Evolutionary conservation across 495 filamentous ascomycete species (phyloP).

Genomic region (Niebla homalea): DNA sequence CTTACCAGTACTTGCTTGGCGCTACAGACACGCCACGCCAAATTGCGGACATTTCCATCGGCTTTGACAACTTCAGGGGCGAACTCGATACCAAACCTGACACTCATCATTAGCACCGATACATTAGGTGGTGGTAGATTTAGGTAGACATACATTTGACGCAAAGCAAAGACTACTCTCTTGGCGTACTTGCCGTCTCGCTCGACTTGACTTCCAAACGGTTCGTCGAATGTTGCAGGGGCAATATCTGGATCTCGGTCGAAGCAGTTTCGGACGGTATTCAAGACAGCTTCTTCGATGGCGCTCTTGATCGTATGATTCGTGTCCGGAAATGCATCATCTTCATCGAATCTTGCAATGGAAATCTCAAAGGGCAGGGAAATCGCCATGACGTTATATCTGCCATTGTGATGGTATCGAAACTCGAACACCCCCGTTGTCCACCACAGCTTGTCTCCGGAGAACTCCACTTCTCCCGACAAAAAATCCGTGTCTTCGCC

Average conservation of each 20-base stretch:
- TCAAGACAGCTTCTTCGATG: slow-evolving; percentile 65
- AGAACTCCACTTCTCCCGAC: slow-evolving; percentile 72
- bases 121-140: background rate
- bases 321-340: slow-evolving; percentile 38
- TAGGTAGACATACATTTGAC: slow-evolving; percentile 54
- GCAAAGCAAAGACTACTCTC: slow-evolving; percentile 82
- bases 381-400: slow-evolving; percentile 92
- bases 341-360: slow-evolving; percentile 60
- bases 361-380: slow-evolving; percentile 86
- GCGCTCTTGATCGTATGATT: slow-evolving; percentile 38
- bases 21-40: slow-evolving; percentile 91
- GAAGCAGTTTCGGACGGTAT: slow-evolving; percentile 79
- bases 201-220: slow-evolving; percentile 70
- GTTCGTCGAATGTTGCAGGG: slow-evolving; percentile 63
- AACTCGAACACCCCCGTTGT: slow-evolving; percentile 91
- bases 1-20: slow-evolving; percentile 88
- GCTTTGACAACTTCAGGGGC: slow-evolving; percentile 84
- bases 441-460: slow-evolving; percentile 95
- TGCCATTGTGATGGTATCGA: slow-evolving; percentile 88
- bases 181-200: slow-evolving; percentile 78
- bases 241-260: slow-evolving; percentile 87
- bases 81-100: slow-evolving; percentile 84
- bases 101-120: background rate
- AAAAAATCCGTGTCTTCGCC: slow-evolving; percentile 37
- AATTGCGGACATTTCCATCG: slow-evolving; percentile 79